phyloP scores from a whole-genome alignment of 139 green algal species.

The Pseudopediastrum boryanum region DNA sequence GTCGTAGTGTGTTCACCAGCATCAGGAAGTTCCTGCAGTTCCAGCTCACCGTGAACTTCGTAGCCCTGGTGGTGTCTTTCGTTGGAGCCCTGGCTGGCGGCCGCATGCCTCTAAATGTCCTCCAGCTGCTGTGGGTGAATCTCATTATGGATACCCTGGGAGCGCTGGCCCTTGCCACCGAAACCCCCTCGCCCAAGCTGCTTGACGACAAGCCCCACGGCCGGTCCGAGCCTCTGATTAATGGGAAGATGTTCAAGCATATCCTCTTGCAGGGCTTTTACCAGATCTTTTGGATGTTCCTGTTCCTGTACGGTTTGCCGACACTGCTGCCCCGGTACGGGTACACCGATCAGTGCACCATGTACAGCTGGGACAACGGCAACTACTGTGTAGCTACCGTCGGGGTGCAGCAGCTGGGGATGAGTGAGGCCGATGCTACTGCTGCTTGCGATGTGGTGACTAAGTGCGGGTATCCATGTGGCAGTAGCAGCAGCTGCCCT shows the following conservation, averaged over 20 bases:
- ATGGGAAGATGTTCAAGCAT: slow-evolving; percentile 91
- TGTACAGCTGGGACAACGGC: neutral
- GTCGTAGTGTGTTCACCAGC: slow-evolving; percentile 94
- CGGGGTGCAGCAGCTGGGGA: neutral
- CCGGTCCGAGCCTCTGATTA: slow-evolving; percentile 88
- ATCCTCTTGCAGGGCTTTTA: slow-evolving; percentile 80
- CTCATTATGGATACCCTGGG: slow-evolving; percentile 96
- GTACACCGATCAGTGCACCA: slow-evolving; percentile 23
- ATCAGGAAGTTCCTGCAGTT: slow-evolving; percentile 99
- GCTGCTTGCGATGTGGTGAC: slow-evolving; percentile 3
- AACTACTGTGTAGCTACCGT: neutral
- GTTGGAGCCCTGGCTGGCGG: slow-evolving; percentile 81
- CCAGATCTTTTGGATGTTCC: slow-evolving; percentile 90
- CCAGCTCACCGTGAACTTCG: slow-evolving; percentile 96
- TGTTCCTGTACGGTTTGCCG: slow-evolving; percentile 84
- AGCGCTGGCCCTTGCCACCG: slow-evolving; percentile 71
- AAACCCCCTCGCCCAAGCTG: slow-evolving; percentile 85
- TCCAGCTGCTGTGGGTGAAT: slow-evolving; percentile 98
- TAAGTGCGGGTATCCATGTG: slow-evolving; percentile 11
- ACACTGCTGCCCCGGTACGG: slow-evolving; percentile 30
- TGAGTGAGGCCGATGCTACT: neutral
- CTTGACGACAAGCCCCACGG: slow-evolving; percentile 84
- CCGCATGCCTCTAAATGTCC: slow-evolving; percentile 86
- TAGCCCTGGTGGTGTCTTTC: slow-evolving; percentile 92
- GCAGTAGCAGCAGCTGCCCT: neutral